Evolutionary conservation across 805 yeast genomes (phyloP).

Genomic region (Teunomyces gatunensis): DNA sequence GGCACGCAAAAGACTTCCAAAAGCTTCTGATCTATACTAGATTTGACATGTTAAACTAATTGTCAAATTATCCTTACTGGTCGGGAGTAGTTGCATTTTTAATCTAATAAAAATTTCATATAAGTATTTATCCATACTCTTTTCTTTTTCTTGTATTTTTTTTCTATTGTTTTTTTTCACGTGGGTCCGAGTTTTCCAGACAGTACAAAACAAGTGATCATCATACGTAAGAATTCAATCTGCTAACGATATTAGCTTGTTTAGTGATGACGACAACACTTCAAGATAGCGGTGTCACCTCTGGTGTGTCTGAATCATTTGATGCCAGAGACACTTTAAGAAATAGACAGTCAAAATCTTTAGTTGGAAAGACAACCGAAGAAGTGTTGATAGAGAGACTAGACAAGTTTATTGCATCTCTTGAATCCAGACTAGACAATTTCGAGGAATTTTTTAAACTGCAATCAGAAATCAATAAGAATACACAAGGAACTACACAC

Average conservation of each 20-base stretch:
- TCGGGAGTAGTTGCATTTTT: not conserved
- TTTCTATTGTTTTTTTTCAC: not conserved
- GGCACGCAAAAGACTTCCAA: conserved; percentile 3
- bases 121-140: not conserved
- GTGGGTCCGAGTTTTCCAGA: conserved; percentile 1
- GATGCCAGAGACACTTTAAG: conserved; percentile 1
- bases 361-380: conserved; percentile 24
- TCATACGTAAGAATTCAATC: not conserved
- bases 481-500: not conserved
- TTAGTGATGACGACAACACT: not conserved
- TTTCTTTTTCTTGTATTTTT: not conserved
- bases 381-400: conserved; percentile 40
- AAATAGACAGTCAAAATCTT: conserved; percentile 8
- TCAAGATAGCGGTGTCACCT: not conserved
- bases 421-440: conserved; percentile 38
- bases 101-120: not conserved
- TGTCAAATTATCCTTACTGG: no score
- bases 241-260: not conserved
- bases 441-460: conserved; percentile 36
- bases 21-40: not conserved
- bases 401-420: conserved; percentile 40
- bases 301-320: not conserved
- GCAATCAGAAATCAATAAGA: not conserved
- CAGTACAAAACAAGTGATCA: not conserved
- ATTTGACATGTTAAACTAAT: not conserved